Conservation (phyloP, 306 rosid species). For the Glycine tomentella region DNA sequence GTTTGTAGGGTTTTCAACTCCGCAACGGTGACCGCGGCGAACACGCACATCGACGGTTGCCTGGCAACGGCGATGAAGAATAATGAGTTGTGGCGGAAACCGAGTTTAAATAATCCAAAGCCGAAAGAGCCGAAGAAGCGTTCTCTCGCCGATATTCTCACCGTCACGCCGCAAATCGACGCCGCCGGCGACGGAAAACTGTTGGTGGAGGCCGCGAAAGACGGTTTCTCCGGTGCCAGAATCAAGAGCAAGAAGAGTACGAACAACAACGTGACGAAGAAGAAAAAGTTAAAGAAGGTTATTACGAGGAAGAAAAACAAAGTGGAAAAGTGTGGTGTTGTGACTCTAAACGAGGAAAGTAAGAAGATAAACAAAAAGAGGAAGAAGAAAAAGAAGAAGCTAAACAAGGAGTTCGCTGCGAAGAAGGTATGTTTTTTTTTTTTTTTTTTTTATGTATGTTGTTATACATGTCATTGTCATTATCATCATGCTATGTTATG, state of each 20-base stretch:
- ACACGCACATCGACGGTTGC: slow-evolving; percentile 63
- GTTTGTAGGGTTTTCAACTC: slow-evolving; percentile 47
- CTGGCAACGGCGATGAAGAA: slow-evolving; percentile 44
- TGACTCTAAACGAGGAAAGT: slow-evolving; percentile 11
- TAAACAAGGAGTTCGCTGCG: slow-evolving; percentile 37
- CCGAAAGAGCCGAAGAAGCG: slow-evolving; percentile 71
- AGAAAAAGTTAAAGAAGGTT: neutral
- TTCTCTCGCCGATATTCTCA: slow-evolving; percentile 77
- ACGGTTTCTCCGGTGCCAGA: neutral
- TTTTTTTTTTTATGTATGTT: neutral
- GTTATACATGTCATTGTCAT: neutral
- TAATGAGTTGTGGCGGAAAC: slow-evolving; percentile 45
- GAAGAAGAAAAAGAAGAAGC: slow-evolving; percentile 44
- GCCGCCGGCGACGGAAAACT: neutral
- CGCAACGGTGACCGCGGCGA: slow-evolving; percentile 56
- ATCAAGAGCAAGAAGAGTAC: slow-evolving; percentile 38
- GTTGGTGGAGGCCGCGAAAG: neutral
- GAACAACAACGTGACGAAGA: slow-evolving; percentile 27
- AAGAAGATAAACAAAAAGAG: slow-evolving; percentile 47
- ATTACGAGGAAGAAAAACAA: slow-evolving; percentile 48
- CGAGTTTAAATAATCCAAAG: slow-evolving; percentile 53
- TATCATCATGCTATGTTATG: neutral
- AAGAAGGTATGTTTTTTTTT: slow-evolving; percentile 58
- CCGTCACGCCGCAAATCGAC: slow-evolving; percentile 71
- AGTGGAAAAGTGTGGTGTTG: slow-evolving; percentile 27